Conservation (phyloP, 805 yeast species). For the Monosporozyma unispora region DNA sequence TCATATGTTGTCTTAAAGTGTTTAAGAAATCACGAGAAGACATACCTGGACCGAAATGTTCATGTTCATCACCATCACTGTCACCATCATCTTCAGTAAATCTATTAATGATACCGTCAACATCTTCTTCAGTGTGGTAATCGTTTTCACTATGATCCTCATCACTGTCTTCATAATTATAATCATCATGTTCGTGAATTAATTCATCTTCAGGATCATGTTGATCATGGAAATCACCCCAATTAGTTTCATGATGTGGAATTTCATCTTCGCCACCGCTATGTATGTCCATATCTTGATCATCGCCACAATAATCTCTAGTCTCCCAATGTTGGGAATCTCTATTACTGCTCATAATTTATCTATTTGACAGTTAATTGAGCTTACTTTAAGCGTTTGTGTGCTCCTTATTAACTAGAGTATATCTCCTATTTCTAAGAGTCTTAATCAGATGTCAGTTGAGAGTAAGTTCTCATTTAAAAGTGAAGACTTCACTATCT, state of each 20-base stretch:
- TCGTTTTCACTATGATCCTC: slow-evolving; percentile 1
- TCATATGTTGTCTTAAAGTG: slow-evolving; percentile 9
- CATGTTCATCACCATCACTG: slow-evolving; percentile 16
- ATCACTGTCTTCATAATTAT: not conserved
- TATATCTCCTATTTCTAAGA: not conserved
- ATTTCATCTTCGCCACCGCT: slow-evolving; percentile 15
- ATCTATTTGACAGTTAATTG: not conserved
- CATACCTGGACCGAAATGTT: slow-evolving; percentile 13
- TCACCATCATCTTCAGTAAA: slow-evolving; percentile 14
- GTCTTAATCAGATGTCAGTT: not conserved
- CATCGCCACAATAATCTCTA: not conserved
- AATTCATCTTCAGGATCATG: slow-evolving; percentile 1
- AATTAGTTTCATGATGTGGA: not conserved
- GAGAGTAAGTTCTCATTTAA: not conserved
- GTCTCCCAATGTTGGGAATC: not conserved
- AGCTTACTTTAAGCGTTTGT: not conserved
- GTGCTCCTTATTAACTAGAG: too few relatives aligned
- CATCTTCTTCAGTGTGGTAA: slow-evolving; percentile 1
- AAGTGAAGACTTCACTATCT: not conserved
- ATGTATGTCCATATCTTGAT: slow-evolving; percentile 1
- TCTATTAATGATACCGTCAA: slow-evolving; percentile 3
- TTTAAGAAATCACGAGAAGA: slow-evolving; percentile 23
- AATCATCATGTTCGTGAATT: not conserved
- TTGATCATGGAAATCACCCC: not conserved
- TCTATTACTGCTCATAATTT: not conserved